Percentiles rank a stretch among this genome's conserved stretches.
phyloP scores from a whole-genome alignment of 768 basidiomycete species.

The Boletus pseudopeckii region DNA sequence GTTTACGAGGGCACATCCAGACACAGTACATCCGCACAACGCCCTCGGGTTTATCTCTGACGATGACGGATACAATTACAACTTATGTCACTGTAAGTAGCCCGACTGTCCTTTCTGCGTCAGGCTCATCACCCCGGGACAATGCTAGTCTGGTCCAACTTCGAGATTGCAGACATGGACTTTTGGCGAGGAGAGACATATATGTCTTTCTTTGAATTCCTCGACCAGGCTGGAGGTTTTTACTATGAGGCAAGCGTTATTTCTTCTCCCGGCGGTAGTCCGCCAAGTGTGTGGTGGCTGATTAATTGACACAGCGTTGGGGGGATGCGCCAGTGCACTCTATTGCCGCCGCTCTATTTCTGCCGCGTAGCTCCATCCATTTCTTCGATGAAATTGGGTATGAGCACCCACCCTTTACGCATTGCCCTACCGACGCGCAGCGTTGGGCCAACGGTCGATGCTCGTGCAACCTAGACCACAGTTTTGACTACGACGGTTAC shows the following conservation, averaged over 20 bases:
- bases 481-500: conserved; percentile 29
- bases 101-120: not conserved
- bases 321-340: conserved; percentile 92
- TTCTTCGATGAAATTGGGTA: conserved; percentile 89
- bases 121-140: not conserved
- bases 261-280: not conserved
- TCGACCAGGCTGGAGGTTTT: conserved; percentile 45
- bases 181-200: conserved; percentile 86
- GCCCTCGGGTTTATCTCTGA: conserved; percentile 62
- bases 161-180: conserved; percentile 84
- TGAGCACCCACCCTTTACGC: conserved; percentile 27
- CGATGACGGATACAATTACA: conserved; percentile 59
- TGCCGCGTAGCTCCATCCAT: conserved; percentile 84
- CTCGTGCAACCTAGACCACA: conserved; percentile 20
- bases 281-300: not conserved
- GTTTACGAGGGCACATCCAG: conserved; percentile 36
- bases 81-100: conserved; percentile 59
- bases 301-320: conserved; percentile 58
- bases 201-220: conserved; percentile 75
- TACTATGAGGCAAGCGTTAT: conserved; percentile 46
- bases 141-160: conserved; percentile 82
- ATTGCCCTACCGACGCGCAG: conserved; percentile 19
- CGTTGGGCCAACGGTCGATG: conserved; percentile 25
- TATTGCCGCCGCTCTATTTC: conserved; percentile 88
- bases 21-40: conserved; percentile 51